Evolutionary conservation across 345 rosid genomes (phyloP), one percentile per base, ranked within the genome.

Genomic region (Moricandia moricandioides): DNA sequence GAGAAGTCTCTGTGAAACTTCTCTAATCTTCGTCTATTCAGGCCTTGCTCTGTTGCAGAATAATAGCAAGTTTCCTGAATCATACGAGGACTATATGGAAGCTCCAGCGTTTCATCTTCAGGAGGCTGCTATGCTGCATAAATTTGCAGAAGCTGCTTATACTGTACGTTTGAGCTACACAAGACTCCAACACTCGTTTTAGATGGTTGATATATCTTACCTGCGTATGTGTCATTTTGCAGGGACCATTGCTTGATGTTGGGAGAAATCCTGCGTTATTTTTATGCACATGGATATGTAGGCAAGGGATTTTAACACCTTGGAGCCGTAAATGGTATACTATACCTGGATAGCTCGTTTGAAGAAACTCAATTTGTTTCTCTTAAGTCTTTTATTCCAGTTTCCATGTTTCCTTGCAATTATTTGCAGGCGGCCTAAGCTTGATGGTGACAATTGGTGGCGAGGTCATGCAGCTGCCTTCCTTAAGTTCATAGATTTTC

Each of bases 391-490:
- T 51, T 13, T n/a, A 10, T 40, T 56, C 24, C 7, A 3, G 6
- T 55, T 69, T 18, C 14, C 13, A 52, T 69, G 6, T 2, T 67
- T 47, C 21, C 63, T 57, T 61, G 66, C 21, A 72, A 70, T 76
- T 65, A 40, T 79, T 71, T 33, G 17, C 75, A 93, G 97, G 82
- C 80, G 91, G 72, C 97, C 98, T 9, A 47, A 69, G 62, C 91
- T 94, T 72, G 83, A 85, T 55, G 97, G 97, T 47, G 97, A 94
- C 80, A 94, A 94, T 52, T 94, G 96, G 93, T 91, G 96, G 96
- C 83, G 96, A 65, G 97, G 98, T 73, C 96, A 94, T 81, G 97
- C 97, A 55, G 88, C 97, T 71, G 97, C 98, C 58, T 94, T 86
- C 82, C 77, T 91, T 56, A 94, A 89, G 72, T 83, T 86, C 67